Conservation (phyloP, 2,329 filamentous ascomycete genomes). For the Colletotrichum sansevieriae region DNA sequence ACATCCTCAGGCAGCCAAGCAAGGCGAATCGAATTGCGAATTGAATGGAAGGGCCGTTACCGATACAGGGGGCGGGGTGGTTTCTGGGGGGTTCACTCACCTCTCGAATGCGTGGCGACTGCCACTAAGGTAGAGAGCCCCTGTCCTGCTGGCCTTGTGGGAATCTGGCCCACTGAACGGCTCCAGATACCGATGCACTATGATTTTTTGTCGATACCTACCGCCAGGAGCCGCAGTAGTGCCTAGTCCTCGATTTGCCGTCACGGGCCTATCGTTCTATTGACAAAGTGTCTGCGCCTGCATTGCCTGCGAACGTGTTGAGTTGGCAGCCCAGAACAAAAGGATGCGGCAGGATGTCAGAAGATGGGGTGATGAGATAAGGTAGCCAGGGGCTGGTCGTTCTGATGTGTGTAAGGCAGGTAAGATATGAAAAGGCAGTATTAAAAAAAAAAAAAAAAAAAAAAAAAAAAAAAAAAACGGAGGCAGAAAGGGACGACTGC, state of each 20-base stretch:
- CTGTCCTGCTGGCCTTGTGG: slow-evolving; percentile 35
- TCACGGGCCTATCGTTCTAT: neutral
- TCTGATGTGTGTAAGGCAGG: neutral
- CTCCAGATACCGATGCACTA: slow-evolving; percentile 26
- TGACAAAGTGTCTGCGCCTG: neutral
- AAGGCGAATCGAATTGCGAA: slow-evolving; percentile 37
- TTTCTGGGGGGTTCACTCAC: slow-evolving; percentile 34
- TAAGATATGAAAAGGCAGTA: neutral
- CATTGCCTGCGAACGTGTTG: neutral
- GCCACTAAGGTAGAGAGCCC: slow-evolving; percentile 23
- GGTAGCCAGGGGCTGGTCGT: slow-evolving; percentile 5
- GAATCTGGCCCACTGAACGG: slow-evolving; percentile 31
- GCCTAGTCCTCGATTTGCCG: too few relatives aligned
- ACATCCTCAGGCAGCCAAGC: slow-evolving; percentile 39
- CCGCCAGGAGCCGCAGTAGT: too few relatives aligned
- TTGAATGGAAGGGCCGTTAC: slow-evolving; percentile 40
- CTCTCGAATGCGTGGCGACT: slow-evolving; percentile 40
- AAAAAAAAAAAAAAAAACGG: too few relatives aligned
- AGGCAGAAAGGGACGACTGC: too few relatives aligned
- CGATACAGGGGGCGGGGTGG: slow-evolving; percentile 39
- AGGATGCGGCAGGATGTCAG: neutral
- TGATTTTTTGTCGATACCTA: neutral
- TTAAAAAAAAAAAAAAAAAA: too few relatives aligned
- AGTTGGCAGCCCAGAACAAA: neutral
- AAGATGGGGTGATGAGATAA: slow-evolving; percentile 23